Base-by-base conservation (phyloP, 305 asterid species). In the Fraxinus baroniana region DNA sequence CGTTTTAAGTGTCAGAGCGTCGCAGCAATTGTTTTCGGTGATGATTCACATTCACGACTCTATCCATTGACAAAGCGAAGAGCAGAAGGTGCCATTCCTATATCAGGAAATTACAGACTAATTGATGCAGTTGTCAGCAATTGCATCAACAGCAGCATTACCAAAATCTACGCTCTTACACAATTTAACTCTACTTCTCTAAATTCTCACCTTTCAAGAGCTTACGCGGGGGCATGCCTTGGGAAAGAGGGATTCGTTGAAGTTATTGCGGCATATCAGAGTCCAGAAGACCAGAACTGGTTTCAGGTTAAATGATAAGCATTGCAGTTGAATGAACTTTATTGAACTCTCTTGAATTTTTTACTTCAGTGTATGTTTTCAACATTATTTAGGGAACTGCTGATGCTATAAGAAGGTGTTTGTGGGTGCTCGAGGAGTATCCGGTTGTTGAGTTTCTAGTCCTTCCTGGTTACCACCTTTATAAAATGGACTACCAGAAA, bases 11-110 rank as follows among this genome's bases (percentile, higher is more conserved):
- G 26, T 49, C 97, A 93, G 97, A 92, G 93, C 87, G 98, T 94
- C 83, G 98, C 98, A 82, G 98, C 97, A 30, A 92, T 94, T 64
- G 93, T 94, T 36, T 93, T 94, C 28, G 98, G 98, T 79, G 97
- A 94, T 81, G 96, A 92, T 75, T 87, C 92, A 17, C 84, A 92
- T 32, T 88, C 94, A 1, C 85, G 80, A 84, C 95, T 94, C 10
- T 91, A 93, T 85, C 98, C 97, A 0, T 83, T 94, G 83, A 94
- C 96, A 35, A 93, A 94, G 86, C 66, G 97, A 70, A 85, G 98
- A 86, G 91, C 98, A 52, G 93, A 92, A 79, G 95, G 93, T n/a
- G 97, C 97, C 0, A 90, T 94, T 78, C 98, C 98, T 0, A 91
- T 94, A 12, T 97, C 94, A 28, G 98, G 97, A 78, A 93, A 89